phyloP scores from a whole-genome alignment of 768 basidiomycete species.

The Amanita jacksonii region DNA sequence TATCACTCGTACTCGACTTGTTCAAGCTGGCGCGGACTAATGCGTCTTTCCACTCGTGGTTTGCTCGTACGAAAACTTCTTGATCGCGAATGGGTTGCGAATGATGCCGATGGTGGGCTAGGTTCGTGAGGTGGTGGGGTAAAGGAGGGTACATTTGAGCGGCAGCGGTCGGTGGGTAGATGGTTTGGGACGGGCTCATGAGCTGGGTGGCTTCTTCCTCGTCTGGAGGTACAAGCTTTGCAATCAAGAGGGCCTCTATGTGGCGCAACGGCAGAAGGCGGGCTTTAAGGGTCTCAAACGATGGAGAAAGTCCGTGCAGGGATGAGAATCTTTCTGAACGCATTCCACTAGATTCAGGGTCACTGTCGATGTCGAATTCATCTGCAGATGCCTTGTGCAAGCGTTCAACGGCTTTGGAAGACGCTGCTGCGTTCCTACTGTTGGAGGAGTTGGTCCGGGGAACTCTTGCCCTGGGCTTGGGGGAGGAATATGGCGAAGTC shows the following conservation, averaged over 20 bases:
- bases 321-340: conserved; percentile 17
- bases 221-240: conserved; percentile 57
- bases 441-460: conserved; percentile 12
- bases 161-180: background rate
- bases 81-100: conserved; percentile 20
- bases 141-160: conserved; percentile 1
- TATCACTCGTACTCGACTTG: conserved; percentile 18
- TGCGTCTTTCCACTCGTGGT: conserved; percentile 55
- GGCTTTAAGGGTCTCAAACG: conserved; percentile 47
- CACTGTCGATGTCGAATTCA: conserved; percentile 19
- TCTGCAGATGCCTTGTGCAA: conserved; percentile 13
- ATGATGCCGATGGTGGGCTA: conserved; percentile 9
- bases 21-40: conserved; percentile 35
- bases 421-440: conserved; percentile 3
- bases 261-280: conserved; percentile 61
- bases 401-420: conserved; percentile 8
- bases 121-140: background rate
- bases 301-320: conserved; percentile 17
- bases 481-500: conserved; percentile 28
- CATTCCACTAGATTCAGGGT: conserved; percentile 9
- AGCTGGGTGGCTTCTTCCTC: conserved; percentile 49
- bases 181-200: conserved; percentile 13
- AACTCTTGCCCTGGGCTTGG: conserved; percentile 23
- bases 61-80: conserved; percentile 57
- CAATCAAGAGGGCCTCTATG: conserved; percentile 60